phyloP scores from a whole-genome alignment of 2,329 filamentous ascomycete genomes.

The Colletotrichum limetticola region DNA sequence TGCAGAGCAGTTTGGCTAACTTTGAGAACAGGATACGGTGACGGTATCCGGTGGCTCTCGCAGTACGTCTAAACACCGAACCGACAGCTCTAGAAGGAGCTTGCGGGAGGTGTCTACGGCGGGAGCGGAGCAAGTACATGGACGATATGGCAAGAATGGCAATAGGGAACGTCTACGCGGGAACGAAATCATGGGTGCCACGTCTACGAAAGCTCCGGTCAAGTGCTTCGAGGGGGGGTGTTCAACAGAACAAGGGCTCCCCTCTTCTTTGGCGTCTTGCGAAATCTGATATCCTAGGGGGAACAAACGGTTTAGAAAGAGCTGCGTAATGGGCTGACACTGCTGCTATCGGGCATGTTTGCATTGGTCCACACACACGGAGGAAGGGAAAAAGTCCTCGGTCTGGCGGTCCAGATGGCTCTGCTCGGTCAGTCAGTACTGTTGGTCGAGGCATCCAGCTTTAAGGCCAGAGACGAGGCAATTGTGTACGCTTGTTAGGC shows the following conservation, averaged over 20 bases:
- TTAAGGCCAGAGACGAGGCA: conserved; percentile 17
- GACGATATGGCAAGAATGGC: conserved; percentile 12
- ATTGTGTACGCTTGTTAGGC: conserved; percentile 27
- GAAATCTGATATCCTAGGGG: conserved; percentile 12
- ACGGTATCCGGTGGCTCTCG: conserved; percentile 90
- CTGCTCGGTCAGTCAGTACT: neutral
- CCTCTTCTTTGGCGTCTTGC: neutral
- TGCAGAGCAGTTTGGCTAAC: conserved; percentile 30
- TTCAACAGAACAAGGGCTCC: neutral
- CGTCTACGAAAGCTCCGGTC: conserved; percentile 25
- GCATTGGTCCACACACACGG: neutral
- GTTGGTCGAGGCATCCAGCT: conserved; percentile 9
- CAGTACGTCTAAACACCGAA: conserved; percentile 79
- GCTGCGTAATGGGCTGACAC: conserved; percentile 24
- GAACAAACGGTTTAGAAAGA: neutral
- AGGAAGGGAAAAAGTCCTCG: neutral
- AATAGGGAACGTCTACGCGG: conserved; percentile 18
- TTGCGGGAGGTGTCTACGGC: conserved; percentile 24
- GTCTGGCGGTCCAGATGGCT: neutral
- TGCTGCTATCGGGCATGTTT: conserved; percentile 8
- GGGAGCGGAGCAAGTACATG: conserved; percentile 16
- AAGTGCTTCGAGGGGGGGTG: conserved; percentile 2
- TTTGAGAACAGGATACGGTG: conserved; percentile 74
- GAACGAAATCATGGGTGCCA: conserved; percentile 23
- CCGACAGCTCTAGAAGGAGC: conserved; percentile 15